Percentiles rank a stretch among this genome's conserved stretches.
Evolutionary conservation across 2,329 filamentous ascomycete species (phyloP).

Genomic region (Epichloe sylvatica): DNA sequence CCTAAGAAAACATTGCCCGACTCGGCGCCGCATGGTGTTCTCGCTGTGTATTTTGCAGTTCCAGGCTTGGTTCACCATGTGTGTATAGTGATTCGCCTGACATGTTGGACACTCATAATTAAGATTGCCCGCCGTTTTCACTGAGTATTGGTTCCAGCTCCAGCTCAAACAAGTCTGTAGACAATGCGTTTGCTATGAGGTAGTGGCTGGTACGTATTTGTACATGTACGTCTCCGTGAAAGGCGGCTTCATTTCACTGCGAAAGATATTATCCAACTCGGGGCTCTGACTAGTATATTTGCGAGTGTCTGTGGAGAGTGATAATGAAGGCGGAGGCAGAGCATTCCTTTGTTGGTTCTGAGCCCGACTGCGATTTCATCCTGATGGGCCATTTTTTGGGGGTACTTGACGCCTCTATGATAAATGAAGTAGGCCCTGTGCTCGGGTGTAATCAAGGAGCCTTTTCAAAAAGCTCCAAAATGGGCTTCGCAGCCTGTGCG

Average conservation of each 20-base stretch:
- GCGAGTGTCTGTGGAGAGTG: not conserved
- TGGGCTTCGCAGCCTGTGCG: conserved; percentile 66
- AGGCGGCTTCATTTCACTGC: not conserved
- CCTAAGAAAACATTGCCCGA: not conserved
- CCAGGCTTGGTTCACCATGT: not conserved
- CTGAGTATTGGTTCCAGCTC: not conserved
- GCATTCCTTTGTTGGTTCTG: not conserved
- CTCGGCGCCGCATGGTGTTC: not conserved
- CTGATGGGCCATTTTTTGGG: not conserved
- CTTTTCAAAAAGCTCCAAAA: conserved; percentile 70
- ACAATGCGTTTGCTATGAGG: not conserved
- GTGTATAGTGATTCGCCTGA: not conserved
- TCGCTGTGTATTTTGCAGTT: not conserved
- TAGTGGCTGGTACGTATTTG: not conserved
- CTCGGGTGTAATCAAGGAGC: conserved; percentile 28
- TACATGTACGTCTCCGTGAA: not conserved
- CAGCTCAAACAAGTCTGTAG: not conserved
- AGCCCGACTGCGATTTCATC: not conserved
- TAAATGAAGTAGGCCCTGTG: not conserved
- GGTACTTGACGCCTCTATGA: not conserved
- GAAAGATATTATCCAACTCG: not conserved
- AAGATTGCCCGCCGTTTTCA: not conserved
- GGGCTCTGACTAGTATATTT: not conserved
- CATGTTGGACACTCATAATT: not conserved
- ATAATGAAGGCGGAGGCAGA: not conserved